A percentile compares a stretch with the other conserved stretches of the same genome.
phyloP scores from a whole-genome alignment of 2,329 filamentous ascomycete species.

The Penicillium nordicum region DNA sequence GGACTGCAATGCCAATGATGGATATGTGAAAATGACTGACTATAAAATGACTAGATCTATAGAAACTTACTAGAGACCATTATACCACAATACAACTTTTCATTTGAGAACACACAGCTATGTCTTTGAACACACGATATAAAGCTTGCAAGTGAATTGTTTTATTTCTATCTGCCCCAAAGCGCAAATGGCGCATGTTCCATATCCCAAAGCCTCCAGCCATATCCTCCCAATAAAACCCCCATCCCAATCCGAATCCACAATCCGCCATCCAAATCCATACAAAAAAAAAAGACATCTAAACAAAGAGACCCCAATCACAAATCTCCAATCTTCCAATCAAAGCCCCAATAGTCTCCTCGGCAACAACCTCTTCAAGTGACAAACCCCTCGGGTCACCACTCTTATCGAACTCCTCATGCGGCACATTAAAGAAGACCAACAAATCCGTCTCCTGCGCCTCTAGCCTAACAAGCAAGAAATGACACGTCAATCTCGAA shows the following conservation, averaged over 20 bases:
- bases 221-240: not conserved
- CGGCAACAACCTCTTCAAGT: conserved; percentile 58
- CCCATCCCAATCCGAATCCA: not conserved
- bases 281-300: not conserved
- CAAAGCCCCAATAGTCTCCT: conserved; percentile 46
- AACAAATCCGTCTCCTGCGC: conserved; percentile 75
- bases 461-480: conserved; percentile 74
- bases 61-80: not conserved
- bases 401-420: conserved; percentile 68
- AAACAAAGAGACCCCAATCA: conserved; percentile 73
- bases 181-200: not conserved
- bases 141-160: not conserved
- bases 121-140: not conserved
- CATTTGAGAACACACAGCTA: not conserved
- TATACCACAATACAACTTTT: not conserved
- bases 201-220: not conserved
- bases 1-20: conserved; percentile 23
- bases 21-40: conserved; percentile 1
- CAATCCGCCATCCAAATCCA: not conserved
- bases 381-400: conserved; percentile 66
- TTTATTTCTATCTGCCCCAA: not conserved
- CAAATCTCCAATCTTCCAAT: conserved; percentile 72
- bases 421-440: conserved; percentile 83
- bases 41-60: not conserved
- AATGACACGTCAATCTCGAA: conserved; percentile 63